Conservation (phyloP, 2,329 filamentous ascomycete species). For the Aureobasidium lini region DNA sequence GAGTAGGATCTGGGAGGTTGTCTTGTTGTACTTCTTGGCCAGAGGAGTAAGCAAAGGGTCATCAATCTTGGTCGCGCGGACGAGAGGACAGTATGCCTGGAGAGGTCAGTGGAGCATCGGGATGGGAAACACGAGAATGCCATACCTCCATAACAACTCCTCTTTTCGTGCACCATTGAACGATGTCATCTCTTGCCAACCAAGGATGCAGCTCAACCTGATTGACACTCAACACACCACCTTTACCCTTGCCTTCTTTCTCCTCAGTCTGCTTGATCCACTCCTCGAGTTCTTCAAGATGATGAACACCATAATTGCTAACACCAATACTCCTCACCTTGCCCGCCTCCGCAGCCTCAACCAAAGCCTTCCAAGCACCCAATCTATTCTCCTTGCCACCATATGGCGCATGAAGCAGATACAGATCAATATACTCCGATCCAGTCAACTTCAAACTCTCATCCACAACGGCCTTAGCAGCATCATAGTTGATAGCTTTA, state of each 20-base stretch:
- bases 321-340: conserved; percentile 48
- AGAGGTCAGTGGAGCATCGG: not conserved
- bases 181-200: conserved; percentile 72
- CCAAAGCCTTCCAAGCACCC: conserved; percentile 48
- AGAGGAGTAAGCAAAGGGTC: conserved; percentile 47
- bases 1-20: conserved; percentile 50
- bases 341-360: conserved; percentile 45
- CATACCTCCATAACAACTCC: conserved; percentile 36
- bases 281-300: conserved; percentile 46
- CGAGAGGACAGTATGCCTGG: conserved; percentile 40
- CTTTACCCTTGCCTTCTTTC: conserved; percentile 53
- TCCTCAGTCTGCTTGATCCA: conserved; percentile 56
- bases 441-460: conserved; percentile 55
- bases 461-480: conserved; percentile 56
- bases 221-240: conserved; percentile 69
- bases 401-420: conserved; percentile 48
- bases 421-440: conserved; percentile 37
- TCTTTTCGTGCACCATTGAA: conserved; percentile 61
- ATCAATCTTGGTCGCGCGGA: conserved; percentile 40
- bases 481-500: conserved; percentile 52
- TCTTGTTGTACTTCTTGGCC: conserved; percentile 51
- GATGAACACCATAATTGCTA: conserved; percentile 49
- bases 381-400: conserved; percentile 42
- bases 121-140: not conserved
- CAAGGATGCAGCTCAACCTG: conserved; percentile 90